phyloP scores from a whole-genome alignment of 1,139 yeast species.

The Lodderomyces theae region DNA sequence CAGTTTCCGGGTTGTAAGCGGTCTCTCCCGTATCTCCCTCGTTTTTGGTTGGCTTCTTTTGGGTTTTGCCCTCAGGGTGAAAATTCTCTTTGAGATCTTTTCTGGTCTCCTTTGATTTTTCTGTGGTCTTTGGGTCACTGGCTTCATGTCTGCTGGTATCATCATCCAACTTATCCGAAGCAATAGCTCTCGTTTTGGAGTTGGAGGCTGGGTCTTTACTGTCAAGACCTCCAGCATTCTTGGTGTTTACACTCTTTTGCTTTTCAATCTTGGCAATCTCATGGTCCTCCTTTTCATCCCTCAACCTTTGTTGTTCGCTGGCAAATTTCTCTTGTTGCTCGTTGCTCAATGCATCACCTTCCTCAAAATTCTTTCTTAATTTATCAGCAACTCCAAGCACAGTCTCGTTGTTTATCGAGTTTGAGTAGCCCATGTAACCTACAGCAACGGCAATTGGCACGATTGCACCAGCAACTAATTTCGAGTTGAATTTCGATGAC shows the following conservation, averaged over 20 bases:
- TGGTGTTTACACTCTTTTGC: not conserved
- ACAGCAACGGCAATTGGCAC: conserved; percentile 12
- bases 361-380: conserved; percentile 9
- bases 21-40: conserved; percentile 33
- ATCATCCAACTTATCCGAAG: conserved; percentile 5
- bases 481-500: conserved; percentile 2
- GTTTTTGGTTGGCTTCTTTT: conserved; percentile 17
- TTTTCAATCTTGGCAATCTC: conserved; percentile 6
- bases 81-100: not conserved
- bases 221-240: conserved; percentile 9
- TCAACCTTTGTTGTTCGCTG: conserved; percentile 14
- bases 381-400: conserved; percentile 6
- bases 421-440: conserved; percentile 7
- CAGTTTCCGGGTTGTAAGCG: conserved; percentile 95
- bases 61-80: conserved; percentile 4
- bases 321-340: conserved; percentile 10
- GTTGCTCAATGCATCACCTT: conserved; percentile 10
- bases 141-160: conserved; percentile 8
- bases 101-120: conserved; percentile 1
- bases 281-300: conserved; percentile 10
- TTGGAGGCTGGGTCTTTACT: conserved; percentile 5
- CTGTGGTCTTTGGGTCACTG: conserved; percentile 5
- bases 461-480: conserved; percentile 9
- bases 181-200: conserved; percentile 6
- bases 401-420: conserved; percentile 9